These are phyloP conservation scores for Blastobotrys arbuscula DNA, from an alignment of 1,139 yeast genomes.

Conservation along the genomic window DNA sequence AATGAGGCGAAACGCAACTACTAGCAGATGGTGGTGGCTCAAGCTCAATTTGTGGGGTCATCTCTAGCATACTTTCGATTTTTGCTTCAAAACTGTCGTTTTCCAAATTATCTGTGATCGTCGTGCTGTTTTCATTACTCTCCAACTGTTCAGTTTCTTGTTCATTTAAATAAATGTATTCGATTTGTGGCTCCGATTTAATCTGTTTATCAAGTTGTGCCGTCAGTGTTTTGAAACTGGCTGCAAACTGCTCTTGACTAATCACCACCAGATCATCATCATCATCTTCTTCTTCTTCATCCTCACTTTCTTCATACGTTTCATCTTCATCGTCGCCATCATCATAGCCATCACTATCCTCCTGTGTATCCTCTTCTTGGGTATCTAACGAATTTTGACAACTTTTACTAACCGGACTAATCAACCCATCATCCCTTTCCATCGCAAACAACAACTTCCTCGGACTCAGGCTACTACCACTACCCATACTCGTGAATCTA, in stretches of 20 bases:
- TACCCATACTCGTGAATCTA: not conserved
- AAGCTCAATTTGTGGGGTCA: too few species aligned
- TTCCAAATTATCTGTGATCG: too few species aligned
- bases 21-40: too few species aligned
- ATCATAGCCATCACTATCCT: conserved; percentile 1
- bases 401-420: not conserved
- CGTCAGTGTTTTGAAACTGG: not conserved
- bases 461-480: not conserved
- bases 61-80: too few species aligned
- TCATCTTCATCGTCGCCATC: not conserved
- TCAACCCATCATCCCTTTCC: not conserved
- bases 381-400: not conserved
- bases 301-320: not conserved
- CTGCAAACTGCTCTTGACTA: not conserved
- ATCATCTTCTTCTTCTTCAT: not conserved
- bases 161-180: not conserved
- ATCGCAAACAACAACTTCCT: conserved; percentile 2
- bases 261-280: not conserved
- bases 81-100: too few species aligned
- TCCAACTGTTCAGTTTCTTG: not conserved
- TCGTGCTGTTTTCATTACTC: too few species aligned
- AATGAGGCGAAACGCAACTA: too few species aligned
- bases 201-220: conserved; percentile 26
- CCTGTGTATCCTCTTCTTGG: not conserved
- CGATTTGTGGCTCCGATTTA: not conserved